Base-by-base conservation (phyloP, 164 flowering plant species). In the Litsea cubeba region DNA sequence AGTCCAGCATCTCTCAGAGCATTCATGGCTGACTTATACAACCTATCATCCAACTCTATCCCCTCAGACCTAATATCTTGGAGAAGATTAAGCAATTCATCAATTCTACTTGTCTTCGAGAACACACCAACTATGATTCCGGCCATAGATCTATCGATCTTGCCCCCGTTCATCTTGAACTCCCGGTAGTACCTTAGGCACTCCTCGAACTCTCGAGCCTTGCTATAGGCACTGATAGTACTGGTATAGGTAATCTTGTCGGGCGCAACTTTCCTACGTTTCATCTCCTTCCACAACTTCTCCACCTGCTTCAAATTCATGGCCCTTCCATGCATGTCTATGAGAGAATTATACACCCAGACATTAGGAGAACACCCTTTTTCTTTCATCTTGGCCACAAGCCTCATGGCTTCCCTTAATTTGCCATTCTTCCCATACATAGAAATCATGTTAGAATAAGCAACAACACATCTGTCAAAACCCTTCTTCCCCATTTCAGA, bases 201-300 rank as follows among this genome's bases (percentile, higher is more conserved):
- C 50, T 40, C 78, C 14, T 89, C 93, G 14, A 78, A 83, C 71
- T 90, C 95, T 62, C 79, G 54, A 0, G 86, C 94, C 81, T 75
- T 85, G 40, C 81, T 83, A 65, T 91, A 94, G 0, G 95, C 93
- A 35, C 82, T 75, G 12, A 90, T 90, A 3, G 89, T 49, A 30
- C 83, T 86, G 1, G 97, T 94, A 72, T 94, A 94, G 71, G 87
- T 91, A 2, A 91, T 87, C 76, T 81, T 84, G 76, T 94, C 97
- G 0, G 97, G 89, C 2, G 22, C 76, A 14, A 90, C 77, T 40
- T 82, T 89, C 75, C 88, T 80, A 20, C 94, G 71, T 83, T 87
- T 86, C 95, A 94, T 91, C 79, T 90, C 98, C 63, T 84, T 94
- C 95, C 94, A 91, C 11, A 86, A 60, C 83, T 89, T 89, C 85